These are phyloP conservation scores for Chaetomium olivaceum DNA, from an alignment of 2,329 filamentous ascomycete genomes.

Conservation along the genomic window DNA sequence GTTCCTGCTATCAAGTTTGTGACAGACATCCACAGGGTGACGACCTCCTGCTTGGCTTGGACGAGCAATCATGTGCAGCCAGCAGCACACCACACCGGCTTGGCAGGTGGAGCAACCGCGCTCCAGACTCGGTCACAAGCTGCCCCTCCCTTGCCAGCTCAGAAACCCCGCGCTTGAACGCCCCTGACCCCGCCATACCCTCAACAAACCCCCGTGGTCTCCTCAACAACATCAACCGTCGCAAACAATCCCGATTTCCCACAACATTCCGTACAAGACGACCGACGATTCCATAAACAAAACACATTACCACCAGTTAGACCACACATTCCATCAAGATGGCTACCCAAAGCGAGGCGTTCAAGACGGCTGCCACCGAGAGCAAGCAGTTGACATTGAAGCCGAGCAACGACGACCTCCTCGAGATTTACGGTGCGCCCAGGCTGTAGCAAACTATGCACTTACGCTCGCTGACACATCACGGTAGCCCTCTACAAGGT, in stretches of 20 bases:
- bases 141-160: slow-evolving; percentile 17
- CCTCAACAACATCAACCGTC: slow-evolving; percentile 21
- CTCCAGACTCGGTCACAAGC: slow-evolving; percentile 18
- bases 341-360: slow-evolving; percentile 48
- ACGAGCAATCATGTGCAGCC: neutral
- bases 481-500: slow-evolving; percentile 59
- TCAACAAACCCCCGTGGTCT: slow-evolving; percentile 24
- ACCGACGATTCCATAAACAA: too few species aligned
- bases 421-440: slow-evolving; percentile 60
- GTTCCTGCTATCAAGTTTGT: too few species aligned
- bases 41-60: neutral
- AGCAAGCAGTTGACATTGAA: slow-evolving; percentile 67
- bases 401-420: slow-evolving; percentile 64
- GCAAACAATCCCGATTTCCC: neutral
- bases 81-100: neutral
- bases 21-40: too few species aligned
- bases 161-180: slow-evolving; percentile 23
- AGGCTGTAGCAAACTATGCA: neutral
- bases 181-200: slow-evolving; percentile 25
- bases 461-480: slow-evolving; percentile 4
- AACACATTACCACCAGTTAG: too few species aligned
- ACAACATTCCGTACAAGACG: neutral
- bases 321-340: slow-evolving; percentile 36
- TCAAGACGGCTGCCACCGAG: slow-evolving; percentile 60
- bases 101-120: slow-evolving; percentile 24